phyloP scores from a whole-genome alignment of 805 yeast genomes.

The Saccharomycopsis sp. region DNA sequence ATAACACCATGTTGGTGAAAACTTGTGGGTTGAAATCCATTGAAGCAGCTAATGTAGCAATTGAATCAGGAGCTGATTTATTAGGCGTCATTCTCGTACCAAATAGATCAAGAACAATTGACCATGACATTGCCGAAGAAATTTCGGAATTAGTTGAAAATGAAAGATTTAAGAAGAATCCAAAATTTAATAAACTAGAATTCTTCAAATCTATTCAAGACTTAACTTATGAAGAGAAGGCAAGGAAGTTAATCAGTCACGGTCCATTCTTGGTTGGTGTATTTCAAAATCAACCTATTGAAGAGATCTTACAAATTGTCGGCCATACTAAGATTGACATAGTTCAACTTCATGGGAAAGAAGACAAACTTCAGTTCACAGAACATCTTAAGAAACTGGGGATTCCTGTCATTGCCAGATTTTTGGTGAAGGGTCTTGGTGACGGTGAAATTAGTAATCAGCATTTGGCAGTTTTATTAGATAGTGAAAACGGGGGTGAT shows the following conservation, averaged over 20 bases:
- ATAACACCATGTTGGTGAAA: constrained; percentile 44
- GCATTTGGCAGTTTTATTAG: constrained; percentile 60
- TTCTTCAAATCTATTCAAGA: constrained; percentile 19
- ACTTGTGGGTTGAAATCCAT: constrained; percentile 73
- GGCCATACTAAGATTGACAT: constrained; percentile 53
- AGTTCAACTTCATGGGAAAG: constrained; percentile 84
- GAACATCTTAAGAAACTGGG: constrained; percentile 24
- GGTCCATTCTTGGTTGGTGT: constrained; percentile 86
- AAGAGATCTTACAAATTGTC: constrained; percentile 36
- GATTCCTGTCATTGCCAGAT: constrained; percentile 65
- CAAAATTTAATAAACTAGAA: constrained; percentile 14
- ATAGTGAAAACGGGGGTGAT: constrained; percentile 88
- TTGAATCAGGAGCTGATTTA: constrained; percentile 64
- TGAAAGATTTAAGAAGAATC: constrained; percentile 23
- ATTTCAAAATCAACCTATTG: constrained; percentile 71
- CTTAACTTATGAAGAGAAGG: constrained; percentile 31
- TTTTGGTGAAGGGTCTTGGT: constrained; percentile 50
- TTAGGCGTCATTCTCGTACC: constrained; percentile 89
- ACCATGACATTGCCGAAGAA: constrained; percentile 35
- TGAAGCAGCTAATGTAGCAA: constrained; percentile 66
- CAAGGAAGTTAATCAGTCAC: constrained; percentile 25
- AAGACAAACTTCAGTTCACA: constrained; percentile 35
- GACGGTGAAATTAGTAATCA: constrained; percentile 24
- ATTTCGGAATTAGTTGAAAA: constrained; percentile 34
- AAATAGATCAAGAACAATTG: constrained; percentile 63